phyloP scores from a whole-genome alignment of 257 asterid species.

The Capsicum rhomboideum region DNA sequence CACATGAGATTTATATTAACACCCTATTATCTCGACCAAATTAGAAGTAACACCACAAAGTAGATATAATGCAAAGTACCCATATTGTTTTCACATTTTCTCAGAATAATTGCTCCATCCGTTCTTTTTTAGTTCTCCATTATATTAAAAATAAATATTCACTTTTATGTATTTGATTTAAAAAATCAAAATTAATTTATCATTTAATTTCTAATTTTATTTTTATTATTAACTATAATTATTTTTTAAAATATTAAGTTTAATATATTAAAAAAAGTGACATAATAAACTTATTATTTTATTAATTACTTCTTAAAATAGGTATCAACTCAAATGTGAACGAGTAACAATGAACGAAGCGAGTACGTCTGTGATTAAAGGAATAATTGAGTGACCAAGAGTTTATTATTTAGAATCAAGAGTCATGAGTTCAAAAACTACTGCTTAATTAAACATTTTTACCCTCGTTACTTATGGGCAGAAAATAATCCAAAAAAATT shows the following conservation, averaged over 20 bases:
- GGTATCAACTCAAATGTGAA: no score
- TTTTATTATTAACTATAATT: no score
- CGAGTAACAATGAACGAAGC: no score
- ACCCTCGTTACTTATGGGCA: not conserved
- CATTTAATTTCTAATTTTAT: no score
- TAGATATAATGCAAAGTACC: not conserved
- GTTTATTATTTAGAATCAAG: not conserved
- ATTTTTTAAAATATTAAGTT: no score
- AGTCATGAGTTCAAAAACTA: not conserved
- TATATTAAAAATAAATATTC: no score
- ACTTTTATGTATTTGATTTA: no score
- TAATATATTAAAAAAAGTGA: no score
- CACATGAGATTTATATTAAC: not conserved
- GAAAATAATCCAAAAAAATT: not conserved
- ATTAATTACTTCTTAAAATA: no score
- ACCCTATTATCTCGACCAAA: not conserved
- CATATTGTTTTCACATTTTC: not conserved
- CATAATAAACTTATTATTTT: no score
- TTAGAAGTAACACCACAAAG: not conserved
- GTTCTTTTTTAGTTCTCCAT: no score
- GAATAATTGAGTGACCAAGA: not conserved
- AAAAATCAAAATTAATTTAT: no score
- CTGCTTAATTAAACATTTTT: not conserved
- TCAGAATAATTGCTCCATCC: not conserved
- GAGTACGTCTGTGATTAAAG: not conserved